phyloP scores from a whole-genome alignment of 768 basidiomycete genomes.

The Hericium rajendrae region DNA sequence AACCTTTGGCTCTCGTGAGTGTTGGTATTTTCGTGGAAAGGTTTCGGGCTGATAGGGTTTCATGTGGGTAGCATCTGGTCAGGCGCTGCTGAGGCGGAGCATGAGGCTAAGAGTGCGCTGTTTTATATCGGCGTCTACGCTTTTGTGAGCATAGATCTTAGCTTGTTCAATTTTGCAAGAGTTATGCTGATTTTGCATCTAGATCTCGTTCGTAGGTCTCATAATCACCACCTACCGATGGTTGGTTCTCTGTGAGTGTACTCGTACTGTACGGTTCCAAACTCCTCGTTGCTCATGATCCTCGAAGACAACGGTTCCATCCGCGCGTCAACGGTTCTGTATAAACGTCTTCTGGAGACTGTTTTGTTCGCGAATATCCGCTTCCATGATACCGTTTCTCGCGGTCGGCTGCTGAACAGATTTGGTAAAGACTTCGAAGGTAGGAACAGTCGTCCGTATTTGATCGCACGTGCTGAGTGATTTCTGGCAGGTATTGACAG shows the following conservation, averaged over 20 bases:
- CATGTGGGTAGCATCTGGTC: conserved; percentile 28
- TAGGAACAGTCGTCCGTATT: neutral
- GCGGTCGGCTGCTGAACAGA: conserved; percentile 74
- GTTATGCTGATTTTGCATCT: too few species aligned
- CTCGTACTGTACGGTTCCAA: neutral
- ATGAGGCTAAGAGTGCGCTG: conserved; percentile 19
- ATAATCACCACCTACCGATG: conserved; percentile 51
- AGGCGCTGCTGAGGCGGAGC: conserved; percentile 19
- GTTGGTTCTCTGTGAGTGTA: conserved; percentile 57
- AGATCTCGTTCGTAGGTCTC: conserved; percentile 28
- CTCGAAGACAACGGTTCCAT: conserved; percentile 64
- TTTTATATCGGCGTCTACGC: conserved; percentile 73
- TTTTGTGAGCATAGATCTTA: conserved; percentile 26
- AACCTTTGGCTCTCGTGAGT: conserved; percentile 37
- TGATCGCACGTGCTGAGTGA: neutral
- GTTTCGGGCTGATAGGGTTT: neutral
- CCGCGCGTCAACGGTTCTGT: conserved; percentile 66
- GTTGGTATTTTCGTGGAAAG: conserved; percentile 3
- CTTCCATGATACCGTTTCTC: conserved; percentile 87
- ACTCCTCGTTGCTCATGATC: conserved; percentile 4
- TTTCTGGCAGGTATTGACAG: conserved; percentile 64
- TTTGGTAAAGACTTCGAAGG: conserved; percentile 90
- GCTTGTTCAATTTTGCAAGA: too few species aligned
- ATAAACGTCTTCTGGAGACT: conserved; percentile 61
- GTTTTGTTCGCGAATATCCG: conserved; percentile 84